phyloP scores from a whole-genome alignment of 75 land plant species.

The Isoetes taiwanensis region DNA sequence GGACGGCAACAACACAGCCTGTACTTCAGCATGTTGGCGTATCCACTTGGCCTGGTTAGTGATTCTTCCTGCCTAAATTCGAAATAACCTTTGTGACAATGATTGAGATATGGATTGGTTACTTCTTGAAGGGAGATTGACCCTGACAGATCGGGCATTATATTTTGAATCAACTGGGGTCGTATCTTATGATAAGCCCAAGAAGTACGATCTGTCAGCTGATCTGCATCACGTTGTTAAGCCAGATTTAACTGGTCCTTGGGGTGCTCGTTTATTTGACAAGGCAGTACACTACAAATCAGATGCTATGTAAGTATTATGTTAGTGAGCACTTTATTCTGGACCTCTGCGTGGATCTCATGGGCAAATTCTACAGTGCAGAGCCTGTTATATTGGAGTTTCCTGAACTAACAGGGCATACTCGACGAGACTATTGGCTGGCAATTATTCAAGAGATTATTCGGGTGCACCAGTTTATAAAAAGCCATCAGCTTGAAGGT shows the following conservation, averaged over 20 bases:
- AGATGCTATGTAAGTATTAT: slow-evolving; percentile 39
- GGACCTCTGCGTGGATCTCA: background rate
- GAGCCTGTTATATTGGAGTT: slow-evolving; percentile 56
- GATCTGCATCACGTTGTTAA: slow-evolving; percentile 39
- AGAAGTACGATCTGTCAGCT: slow-evolving; percentile 37
- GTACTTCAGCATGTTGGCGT: slow-evolving; percentile 56
- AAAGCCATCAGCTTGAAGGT: slow-evolving; percentile 22
- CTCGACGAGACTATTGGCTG: slow-evolving; percentile 70
- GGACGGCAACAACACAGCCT: slow-evolving; percentile 36
- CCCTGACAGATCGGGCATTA: slow-evolving; percentile 50
- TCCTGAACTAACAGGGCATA: slow-evolving; percentile 58
- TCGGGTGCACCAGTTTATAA: slow-evolving; percentile 38
- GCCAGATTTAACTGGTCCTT: slow-evolving; percentile 57
- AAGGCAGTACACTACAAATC: slow-evolving; percentile 52
- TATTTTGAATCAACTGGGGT: slow-evolving; percentile 58
- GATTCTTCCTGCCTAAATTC: background rate
- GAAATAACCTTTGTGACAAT: background rate
- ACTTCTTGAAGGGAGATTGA: slow-evolving; percentile 43
- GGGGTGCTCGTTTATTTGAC: slow-evolving; percentile 71
- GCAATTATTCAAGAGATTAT: slow-evolving; percentile 45
- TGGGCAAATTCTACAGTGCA: slow-evolving; percentile 15
- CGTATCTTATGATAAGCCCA: slow-evolving; percentile 41
- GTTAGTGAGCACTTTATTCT: too few relatives aligned
- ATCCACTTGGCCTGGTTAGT: slow-evolving; percentile 67
- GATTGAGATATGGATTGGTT: background rate